These are phyloP conservation scores for Fraxinus excelsior DNA, from an alignment of 257 asterid genomes.

Conservation along the genomic window DNA sequence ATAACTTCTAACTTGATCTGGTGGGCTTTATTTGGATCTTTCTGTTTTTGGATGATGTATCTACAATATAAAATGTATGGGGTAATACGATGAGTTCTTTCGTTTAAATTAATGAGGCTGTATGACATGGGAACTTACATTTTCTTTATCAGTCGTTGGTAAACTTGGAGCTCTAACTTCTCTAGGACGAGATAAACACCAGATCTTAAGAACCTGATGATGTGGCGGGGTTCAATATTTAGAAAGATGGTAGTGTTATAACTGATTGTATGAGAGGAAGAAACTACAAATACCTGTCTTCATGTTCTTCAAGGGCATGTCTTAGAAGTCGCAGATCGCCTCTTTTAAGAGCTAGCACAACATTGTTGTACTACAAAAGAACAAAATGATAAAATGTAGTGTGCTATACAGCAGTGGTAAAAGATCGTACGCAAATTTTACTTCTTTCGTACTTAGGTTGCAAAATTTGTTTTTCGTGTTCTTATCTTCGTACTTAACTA, in stretches of 20 bases:
- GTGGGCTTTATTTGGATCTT: conserved; percentile 86
- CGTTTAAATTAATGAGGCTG: background rate
- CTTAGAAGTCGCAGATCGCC: conserved; percentile 95
- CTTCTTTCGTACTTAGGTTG: background rate
- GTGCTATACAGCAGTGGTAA: conserved; percentile 11
- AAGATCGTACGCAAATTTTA: conserved; percentile 11
- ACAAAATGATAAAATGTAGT: conserved; percentile 1
- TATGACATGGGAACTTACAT: conserved; percentile 50
- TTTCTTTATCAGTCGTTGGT: conserved; percentile 88
- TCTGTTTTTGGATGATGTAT: conserved; percentile 77
- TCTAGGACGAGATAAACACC: conserved; percentile 94
- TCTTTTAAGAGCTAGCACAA: conserved; percentile 83
- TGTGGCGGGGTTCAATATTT: conserved; percentile 8
- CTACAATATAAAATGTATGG: conserved; percentile 37
- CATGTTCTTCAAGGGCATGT: conserved; percentile 82
- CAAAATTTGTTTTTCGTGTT: background rate
- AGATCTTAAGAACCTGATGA: conserved; percentile 82
- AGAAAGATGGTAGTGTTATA: conserved; percentile 4
- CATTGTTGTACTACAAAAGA: conserved; percentile 66
- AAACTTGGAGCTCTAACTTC: conserved; percentile 97
- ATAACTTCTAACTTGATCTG: conserved; percentile 87
- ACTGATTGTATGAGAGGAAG: conserved; percentile 18
- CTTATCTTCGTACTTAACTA: background rate
- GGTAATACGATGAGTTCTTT: background rate
- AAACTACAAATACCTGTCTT: conserved; percentile 63